Evolutionary conservation across 371 early-diverging fungal species (phyloP).

Genomic region (Thermomucor indicae-seudaticae): DNA sequence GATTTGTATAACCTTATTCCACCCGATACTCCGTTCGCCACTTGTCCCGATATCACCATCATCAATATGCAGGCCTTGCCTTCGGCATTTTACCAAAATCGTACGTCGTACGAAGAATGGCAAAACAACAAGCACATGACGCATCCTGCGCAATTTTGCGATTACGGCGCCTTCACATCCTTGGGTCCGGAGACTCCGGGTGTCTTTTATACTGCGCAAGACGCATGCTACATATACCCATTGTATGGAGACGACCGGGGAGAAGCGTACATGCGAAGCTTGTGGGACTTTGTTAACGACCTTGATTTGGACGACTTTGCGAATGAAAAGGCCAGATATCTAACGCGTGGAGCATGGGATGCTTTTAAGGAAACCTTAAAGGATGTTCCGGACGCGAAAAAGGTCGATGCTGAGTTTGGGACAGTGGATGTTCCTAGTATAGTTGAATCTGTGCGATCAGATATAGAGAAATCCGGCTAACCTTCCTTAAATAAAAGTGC

Average conservation of each 20-base stretch:
- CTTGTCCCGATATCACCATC: constrained; percentile 32
- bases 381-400: background rate
- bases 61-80: constrained; percentile 40
- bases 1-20: constrained; percentile 6
- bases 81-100: constrained; percentile 34
- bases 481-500: no score
- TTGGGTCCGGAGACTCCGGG: constrained; percentile 48
- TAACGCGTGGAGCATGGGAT: constrained; percentile 29
- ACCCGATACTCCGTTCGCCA: constrained; percentile 20
- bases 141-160: constrained; percentile 42
- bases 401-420: constrained; percentile 32
- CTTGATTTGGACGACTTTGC: constrained; percentile 18
- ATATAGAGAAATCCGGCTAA: no score
- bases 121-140: constrained; percentile 29
- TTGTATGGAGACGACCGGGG: constrained; percentile 60
- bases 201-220: constrained; percentile 39
- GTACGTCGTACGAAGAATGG: constrained; percentile 34
- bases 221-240: constrained; percentile 49
- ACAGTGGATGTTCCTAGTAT: no score
- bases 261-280: constrained; percentile 60
- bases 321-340: constrained; percentile 15
- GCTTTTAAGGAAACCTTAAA: constrained; percentile 11
- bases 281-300: constrained; percentile 56
- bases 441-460: no score
- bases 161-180: constrained; percentile 52